These are phyloP conservation scores for Pulveroboletus sp. DNA, from an alignment of 768 basidiomycete species.

Conservation along the genomic window DNA sequence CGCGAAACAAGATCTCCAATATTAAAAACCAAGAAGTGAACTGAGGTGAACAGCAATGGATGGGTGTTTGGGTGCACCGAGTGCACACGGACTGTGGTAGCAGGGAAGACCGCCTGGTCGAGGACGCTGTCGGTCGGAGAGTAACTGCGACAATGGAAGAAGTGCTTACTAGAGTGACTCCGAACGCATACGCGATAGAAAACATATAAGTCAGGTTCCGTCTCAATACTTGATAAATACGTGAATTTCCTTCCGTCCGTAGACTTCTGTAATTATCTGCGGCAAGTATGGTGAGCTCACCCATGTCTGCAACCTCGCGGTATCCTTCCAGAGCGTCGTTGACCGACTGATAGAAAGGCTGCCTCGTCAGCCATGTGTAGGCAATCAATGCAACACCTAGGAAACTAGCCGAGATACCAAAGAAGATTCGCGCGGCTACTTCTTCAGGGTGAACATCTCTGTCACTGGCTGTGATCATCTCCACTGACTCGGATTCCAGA, in stretches of 20 bases:
- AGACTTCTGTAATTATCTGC: conserved; percentile 23
- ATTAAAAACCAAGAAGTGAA: conserved; percentile 77
- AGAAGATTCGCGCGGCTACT: conserved; percentile 69
- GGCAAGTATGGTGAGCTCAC: conserved; percentile 34
- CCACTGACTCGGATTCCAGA: conserved; percentile 19
- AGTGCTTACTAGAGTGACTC: conserved; percentile 69
- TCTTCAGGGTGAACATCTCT: conserved; percentile 52
- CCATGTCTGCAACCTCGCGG: conserved; percentile 19
- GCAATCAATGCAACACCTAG: conserved; percentile 50
- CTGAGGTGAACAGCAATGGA: conserved; percentile 75
- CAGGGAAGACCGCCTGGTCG: conserved; percentile 75
- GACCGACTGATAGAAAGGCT: conserved; percentile 55
- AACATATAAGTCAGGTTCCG: conserved; percentile 67
- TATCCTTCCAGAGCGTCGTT: conserved; percentile 44
- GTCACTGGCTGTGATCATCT: conserved; percentile 10
- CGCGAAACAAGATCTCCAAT: conserved; percentile 68
- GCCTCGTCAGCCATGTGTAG: conserved; percentile 52
- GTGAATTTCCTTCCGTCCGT: conserved; percentile 35
- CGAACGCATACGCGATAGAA: conserved; percentile 70
- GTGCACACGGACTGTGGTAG: conserved; percentile 73
- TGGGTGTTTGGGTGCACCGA: conserved; percentile 64
- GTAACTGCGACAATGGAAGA: not conserved
- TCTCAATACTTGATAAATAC: conserved; percentile 51
- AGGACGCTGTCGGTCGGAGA: conserved; percentile 5
- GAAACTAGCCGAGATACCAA: conserved; percentile 64